These are phyloP conservation scores for Geranium incanum DNA, from an alignment of 441 rosid species.

Conservation along the genomic window DNA sequence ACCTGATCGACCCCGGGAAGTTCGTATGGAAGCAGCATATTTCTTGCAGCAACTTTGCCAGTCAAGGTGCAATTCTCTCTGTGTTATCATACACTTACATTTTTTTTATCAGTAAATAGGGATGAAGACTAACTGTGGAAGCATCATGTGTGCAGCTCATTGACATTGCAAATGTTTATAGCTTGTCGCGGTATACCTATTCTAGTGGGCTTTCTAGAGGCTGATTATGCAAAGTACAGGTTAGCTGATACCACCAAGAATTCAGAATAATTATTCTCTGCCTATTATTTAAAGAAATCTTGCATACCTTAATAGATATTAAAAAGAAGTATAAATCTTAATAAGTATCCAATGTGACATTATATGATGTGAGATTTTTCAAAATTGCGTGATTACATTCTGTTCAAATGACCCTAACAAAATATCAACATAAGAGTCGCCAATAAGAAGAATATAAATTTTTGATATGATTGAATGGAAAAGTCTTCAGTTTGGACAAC, in stretches of 20 bases:
- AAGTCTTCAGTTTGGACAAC: not conserved
- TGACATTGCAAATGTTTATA: conserved; percentile 96
- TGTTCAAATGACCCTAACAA: not conserved
- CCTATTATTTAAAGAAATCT: not conserved
- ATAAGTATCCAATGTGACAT: not conserved
- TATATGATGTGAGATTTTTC: not conserved
- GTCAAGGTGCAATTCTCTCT: conserved; percentile 53
- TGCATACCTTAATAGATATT: not conserved
- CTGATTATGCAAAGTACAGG: conserved; percentile 95
- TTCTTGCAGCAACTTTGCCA: conserved; percentile 95
- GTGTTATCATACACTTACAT: conserved; percentile 10
- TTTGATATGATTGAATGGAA: not conserved
- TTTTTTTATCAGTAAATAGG: conserved; percentile 14
- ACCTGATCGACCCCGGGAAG: conserved; percentile 74
- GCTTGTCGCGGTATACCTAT: conserved; percentile 89
- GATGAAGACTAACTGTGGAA: conserved; percentile 22
- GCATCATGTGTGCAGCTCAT: conserved; percentile 46
- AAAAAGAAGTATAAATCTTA: not conserved
- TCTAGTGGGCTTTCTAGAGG: conserved; percentile 87
- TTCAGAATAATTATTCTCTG: not conserved
- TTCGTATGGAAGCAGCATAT: conserved; percentile 87
- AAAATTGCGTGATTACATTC: not conserved
- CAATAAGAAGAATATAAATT: not conserved
- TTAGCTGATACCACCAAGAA: conserved; percentile 17
- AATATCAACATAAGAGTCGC: not conserved